Evolutionary conservation across 495 filamentous ascomycete species (phyloP).

Genomic region (Jackrogersella multiformis): DNA sequence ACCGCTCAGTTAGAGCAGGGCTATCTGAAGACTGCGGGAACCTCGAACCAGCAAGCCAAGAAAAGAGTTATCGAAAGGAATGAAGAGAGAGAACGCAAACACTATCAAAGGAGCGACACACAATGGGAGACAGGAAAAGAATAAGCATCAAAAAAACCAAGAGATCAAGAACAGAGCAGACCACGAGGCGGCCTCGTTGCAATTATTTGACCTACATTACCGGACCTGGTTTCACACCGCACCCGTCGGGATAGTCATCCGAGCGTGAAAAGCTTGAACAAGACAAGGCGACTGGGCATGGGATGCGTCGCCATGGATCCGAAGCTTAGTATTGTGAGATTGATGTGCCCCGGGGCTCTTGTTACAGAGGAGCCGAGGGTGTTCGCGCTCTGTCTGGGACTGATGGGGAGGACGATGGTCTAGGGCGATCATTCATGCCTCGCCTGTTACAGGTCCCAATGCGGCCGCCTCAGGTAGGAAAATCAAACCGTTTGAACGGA

Average conservation of each 20-base stretch:
- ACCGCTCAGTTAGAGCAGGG: slow-evolving; percentile 14
- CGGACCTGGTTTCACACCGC: slow-evolving; percentile 14
- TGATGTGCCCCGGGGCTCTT: background rate
- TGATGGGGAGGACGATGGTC: slow-evolving; percentile 10
- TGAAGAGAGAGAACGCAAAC: slow-evolving; percentile 4
- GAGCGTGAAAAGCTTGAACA: slow-evolving; percentile 16
- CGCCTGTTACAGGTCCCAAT: slow-evolving; percentile 18
- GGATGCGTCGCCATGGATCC: background rate
- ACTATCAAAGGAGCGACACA: slow-evolving; percentile 31
- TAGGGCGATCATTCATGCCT: slow-evolving; percentile 37
- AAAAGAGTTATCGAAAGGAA: slow-evolving; percentile 3
- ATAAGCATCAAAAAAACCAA: slow-evolving; percentile 4
- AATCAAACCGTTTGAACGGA: slow-evolving; percentile 17
- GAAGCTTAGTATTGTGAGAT: background rate
- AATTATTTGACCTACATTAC: slow-evolving; percentile 9
- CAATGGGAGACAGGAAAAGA: slow-evolving; percentile 4
- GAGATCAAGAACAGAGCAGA: background rate
- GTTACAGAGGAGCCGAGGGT: slow-evolving; percentile 9
- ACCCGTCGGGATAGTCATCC: slow-evolving; percentile 27
- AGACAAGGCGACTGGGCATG: too few species aligned
- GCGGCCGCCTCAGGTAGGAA: slow-evolving; percentile 8
- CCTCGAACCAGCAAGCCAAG: slow-evolving; percentile 37
- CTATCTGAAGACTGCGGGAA: slow-evolving; percentile 21
- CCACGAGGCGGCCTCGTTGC: background rate
- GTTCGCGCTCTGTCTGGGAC: slow-evolving; percentile 10